Evolutionary conservation across 2,329 filamentous ascomycete genomes (phyloP), one percentile per base, ranked within the genome.

Genomic region (Arthrobotrys iridis): DNA sequence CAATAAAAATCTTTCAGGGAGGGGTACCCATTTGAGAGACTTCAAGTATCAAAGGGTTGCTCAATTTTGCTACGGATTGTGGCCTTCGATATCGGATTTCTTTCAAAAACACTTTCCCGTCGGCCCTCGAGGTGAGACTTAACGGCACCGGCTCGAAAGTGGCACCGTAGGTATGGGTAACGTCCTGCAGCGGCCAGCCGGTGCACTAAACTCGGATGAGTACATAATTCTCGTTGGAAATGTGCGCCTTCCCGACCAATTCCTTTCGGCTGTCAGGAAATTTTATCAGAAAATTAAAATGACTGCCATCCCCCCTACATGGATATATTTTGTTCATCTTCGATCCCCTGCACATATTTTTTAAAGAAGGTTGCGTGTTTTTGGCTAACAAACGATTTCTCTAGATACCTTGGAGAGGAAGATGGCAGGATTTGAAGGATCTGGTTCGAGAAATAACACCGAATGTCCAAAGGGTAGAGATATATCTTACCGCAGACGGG

Each of bases 381-480:
- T 30, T 20, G 55, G 35, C 35, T 52, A 28, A 52, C 37, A 20
- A 57, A 35, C 3, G 5, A 48, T 58, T 30, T 22, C 8, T 67
- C 28, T 66, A 73, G 68, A 73, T 73, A 46, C 77, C 78, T 7
- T 78, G 75, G 77, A 76, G 70, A 55, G 64, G 52, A 28, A 35
- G 75, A 70, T 79, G 78, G 78, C 78, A 79, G 48, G 78, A 79
- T 67, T 63, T 79, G 22, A 79, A 79, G 45, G 78, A 79, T 45
- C 41, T 78, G 33, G 75, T 77, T 30, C 77, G 78, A 40, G 75
- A 67, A 28, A 68, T 78, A 30, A 79, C 77, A 10, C 70, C 67
- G 18, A 67, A 60, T 65, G 75, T 79, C 48, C 77, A 79, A 52
- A 65, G 77, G 30, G 77, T 76, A 4, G 77, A 78, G 46, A 77